A percentile compares a stretch with the other conserved stretches of the same genome.
Conservation (phyloP, 768 basidiomycete genomes). For the Serendipita sp. region DNA sequence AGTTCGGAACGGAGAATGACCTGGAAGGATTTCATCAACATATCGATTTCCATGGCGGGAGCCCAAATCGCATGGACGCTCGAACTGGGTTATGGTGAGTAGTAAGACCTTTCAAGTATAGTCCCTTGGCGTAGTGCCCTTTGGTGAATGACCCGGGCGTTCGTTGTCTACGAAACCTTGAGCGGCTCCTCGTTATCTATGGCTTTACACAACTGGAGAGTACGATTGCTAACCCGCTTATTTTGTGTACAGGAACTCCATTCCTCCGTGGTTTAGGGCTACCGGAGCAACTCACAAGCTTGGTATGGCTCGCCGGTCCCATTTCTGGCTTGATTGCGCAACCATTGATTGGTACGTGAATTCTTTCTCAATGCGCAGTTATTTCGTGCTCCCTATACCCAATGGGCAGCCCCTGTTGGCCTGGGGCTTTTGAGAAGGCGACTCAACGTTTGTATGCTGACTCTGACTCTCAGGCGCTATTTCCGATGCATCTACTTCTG, state of each 20-base stretch:
- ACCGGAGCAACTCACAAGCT: constrained; percentile 67
- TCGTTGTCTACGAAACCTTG: too few species aligned
- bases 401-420: too few species aligned
- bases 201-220: too few species aligned
- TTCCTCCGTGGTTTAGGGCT: constrained; percentile 69
- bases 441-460: constrained; percentile 1
- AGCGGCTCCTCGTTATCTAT: too few species aligned
- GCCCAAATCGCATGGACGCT: constrained; percentile 94
- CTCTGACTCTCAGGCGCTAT: constrained; percentile 50
- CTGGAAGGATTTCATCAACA: constrained; percentile 18
- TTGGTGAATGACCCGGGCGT: neutral
- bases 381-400: too few species aligned
- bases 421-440: neutral
- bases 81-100: constrained; percentile 59
- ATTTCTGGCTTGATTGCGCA: constrained; percentile 91
- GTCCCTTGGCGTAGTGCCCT: neutral
- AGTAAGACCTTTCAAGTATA: neutral
- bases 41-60: constrained; percentile 71
- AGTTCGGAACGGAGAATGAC: constrained; percentile 15
- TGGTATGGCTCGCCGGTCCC: constrained; percentile 36
- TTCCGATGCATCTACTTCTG: constrained; percentile 84
- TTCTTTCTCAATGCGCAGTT: neutral
- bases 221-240: too few species aligned
- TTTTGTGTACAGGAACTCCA: constrained; percentile 47
- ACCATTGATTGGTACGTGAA: constrained; percentile 73